Conservation (phyloP, 106 monocot species). For the Allium sativum region DNA sequence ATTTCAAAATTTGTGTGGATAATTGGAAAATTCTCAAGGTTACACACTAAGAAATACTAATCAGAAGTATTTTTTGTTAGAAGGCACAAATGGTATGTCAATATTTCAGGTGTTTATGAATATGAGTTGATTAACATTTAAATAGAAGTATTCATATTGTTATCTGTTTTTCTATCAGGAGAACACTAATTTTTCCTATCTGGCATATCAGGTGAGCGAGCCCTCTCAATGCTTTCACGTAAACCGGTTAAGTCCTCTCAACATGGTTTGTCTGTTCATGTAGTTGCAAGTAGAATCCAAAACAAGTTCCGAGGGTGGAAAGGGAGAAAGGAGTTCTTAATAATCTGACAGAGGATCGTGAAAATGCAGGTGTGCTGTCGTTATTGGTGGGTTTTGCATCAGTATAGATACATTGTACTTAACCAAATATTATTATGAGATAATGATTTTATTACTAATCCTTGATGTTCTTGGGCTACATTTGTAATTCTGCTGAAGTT, state of each 20-base stretch:
- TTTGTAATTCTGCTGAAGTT: no score
- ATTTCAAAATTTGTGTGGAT: conserved; percentile 78
- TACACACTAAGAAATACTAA: conserved; percentile 80
- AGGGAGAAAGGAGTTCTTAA: conserved; percentile 83
- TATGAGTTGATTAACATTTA: no score
- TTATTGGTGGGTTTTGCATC: no score
- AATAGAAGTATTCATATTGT: no score
- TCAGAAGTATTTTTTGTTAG: conserved; percentile 77
- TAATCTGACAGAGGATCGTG: conserved; percentile 69
- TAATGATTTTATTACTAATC: no score
- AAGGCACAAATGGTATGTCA: conserved; percentile 78
- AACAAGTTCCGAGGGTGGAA: conserved; percentile 99
- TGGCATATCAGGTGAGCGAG: conserved; percentile 57
- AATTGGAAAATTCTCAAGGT: conserved; percentile 79
- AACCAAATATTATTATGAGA: no score
- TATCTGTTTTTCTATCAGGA: no score
- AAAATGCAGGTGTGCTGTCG: conserved; percentile 66
- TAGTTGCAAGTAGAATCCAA: conserved; percentile 76
- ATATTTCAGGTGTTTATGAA: no score
- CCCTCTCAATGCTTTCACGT: conserved; percentile 52
- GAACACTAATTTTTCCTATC: conserved; percentile 49
- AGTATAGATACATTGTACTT: conserved; percentile 18
- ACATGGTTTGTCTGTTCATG: conserved; percentile 40
- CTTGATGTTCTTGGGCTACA: no score
- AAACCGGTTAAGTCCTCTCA: conserved; percentile 31